Evolutionary conservation across 441 rosid species (phyloP).

Genomic region (Erodium trifolium): DNA sequence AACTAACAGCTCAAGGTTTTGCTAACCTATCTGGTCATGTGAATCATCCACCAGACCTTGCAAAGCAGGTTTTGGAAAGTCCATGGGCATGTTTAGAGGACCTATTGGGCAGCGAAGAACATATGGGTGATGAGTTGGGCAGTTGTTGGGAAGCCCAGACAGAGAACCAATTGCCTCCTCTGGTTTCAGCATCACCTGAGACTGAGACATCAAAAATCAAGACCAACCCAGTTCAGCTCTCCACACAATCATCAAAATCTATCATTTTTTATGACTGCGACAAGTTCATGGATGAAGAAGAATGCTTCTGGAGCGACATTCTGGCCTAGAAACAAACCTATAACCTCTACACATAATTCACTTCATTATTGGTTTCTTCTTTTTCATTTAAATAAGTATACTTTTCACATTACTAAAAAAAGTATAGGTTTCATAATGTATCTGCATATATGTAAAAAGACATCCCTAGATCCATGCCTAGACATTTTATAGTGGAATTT

Average conservation of each 20-base stretch:
- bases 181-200: slow-evolving; percentile 37
- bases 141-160: neutral
- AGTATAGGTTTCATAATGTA: neutral
- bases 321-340: slow-evolving; percentile 30
- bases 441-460: neutral
- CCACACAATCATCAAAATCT: slow-evolving; percentile 17
- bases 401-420: too few species aligned
- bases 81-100: neutral
- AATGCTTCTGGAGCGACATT: slow-evolving; percentile 48
- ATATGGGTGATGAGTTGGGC: slow-evolving; percentile 1
- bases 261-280: slow-evolving; percentile 39
- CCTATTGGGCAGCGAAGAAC: neutral
- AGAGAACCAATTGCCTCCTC: slow-evolving; percentile 25
- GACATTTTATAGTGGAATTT: neutral
- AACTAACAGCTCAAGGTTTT: slow-evolving; percentile 9
- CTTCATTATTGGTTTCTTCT: slow-evolving; percentile 5
- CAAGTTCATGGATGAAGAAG: slow-evolving; percentile 43
- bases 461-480: neutral
- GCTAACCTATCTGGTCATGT: slow-evolving; percentile 10
- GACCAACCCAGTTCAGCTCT: slow-evolving; percentile 11
- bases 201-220: slow-evolving; percentile 28
- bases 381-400: neutral
- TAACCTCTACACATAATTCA: neutral
- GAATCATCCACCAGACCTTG: neutral
- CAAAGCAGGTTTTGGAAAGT: neutral